phyloP scores from a whole-genome alignment of 768 basidiomycete genomes.

The Leccinum longicurvipes region DNA sequence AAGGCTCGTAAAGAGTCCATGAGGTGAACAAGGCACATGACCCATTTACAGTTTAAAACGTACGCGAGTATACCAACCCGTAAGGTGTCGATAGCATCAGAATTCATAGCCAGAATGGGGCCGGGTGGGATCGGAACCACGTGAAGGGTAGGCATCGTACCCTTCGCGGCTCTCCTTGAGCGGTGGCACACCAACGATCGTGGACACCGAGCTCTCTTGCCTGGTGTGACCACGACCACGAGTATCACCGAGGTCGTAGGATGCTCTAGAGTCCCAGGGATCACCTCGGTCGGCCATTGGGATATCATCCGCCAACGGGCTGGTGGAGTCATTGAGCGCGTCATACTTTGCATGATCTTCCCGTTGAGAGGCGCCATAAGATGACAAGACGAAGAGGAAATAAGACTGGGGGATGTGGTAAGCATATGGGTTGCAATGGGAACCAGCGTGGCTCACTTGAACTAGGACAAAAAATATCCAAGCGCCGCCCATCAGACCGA shows the following conservation, averaged over 20 bases:
- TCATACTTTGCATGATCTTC: constrained; percentile 81
- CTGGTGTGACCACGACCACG: constrained; percentile 48
- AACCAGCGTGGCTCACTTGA: constrained; percentile 52
- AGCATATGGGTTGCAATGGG: background rate
- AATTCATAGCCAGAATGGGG: constrained; percentile 47
- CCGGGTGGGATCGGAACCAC: constrained; percentile 30
- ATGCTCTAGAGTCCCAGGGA: constrained; percentile 66
- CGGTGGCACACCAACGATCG: constrained; percentile 48
- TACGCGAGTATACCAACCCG: background rate
- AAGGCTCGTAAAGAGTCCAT: constrained; percentile 11
- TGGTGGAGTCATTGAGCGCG: constrained; percentile 58
- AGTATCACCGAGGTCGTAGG: constrained; percentile 36
- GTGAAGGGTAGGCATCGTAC: constrained; percentile 23
- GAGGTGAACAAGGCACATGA: background rate
- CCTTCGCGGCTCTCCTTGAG: constrained; percentile 42
- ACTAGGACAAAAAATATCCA: constrained; percentile 79
- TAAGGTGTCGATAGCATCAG: constrained; percentile 7
- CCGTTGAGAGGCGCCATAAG: constrained; percentile 71
- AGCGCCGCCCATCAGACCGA: constrained; percentile 87
- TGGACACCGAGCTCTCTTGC: constrained; percentile 57
- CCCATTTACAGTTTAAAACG: background rate
- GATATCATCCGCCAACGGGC: constrained; percentile 54
- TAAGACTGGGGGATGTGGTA: constrained; percentile 41
- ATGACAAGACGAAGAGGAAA: constrained; percentile 45
- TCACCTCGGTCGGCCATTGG: constrained; percentile 62